phyloP scores from a whole-genome alignment of 2,329 filamentous ascomycete genomes.

The Neopestalotiopsis sp. region DNA sequence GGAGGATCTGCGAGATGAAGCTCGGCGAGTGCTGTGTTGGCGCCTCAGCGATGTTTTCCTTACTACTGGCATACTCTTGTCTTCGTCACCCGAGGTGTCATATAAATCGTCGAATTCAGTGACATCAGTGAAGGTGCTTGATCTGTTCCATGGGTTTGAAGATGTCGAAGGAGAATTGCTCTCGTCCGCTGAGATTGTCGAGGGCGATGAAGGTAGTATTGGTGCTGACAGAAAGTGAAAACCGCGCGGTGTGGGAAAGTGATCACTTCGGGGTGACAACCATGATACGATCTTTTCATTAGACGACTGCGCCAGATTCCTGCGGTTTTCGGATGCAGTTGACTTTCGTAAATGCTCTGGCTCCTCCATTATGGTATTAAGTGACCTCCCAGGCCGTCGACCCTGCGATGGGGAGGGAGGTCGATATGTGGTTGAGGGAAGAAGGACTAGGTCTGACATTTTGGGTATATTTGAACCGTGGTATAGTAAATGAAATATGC shows the following conservation, averaged over 20 bases:
- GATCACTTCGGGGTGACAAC: constrained; percentile 64
- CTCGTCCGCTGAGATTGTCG: constrained; percentile 57
- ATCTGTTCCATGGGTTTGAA: constrained; percentile 67
- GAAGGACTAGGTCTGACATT: constrained; percentile 54
- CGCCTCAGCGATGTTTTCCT: constrained; percentile 44
- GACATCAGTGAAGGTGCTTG: constrained; percentile 66
- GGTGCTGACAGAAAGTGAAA: constrained; percentile 69
- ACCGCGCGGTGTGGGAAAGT: constrained; percentile 77
- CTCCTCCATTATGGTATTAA: constrained; percentile 73
- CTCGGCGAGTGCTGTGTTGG: constrained; percentile 39
- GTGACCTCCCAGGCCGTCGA: constrained; percentile 56
- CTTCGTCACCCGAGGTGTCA: constrained; percentile 82
- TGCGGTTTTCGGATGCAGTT: constrained; percentile 32
- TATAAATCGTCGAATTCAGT: constrained; percentile 88
- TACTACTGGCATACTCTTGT: constrained; percentile 51
- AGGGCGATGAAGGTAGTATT: constrained; percentile 66
- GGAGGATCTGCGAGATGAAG: constrained; percentile 49
- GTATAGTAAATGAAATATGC: constrained; percentile 25
- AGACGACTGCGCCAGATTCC: constrained; percentile 37
- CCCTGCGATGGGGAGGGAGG: constrained; percentile 60
- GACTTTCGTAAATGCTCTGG: constrained; percentile 44
- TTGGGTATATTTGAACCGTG: constrained; percentile 31
- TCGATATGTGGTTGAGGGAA: constrained; percentile 49
- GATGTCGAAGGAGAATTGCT: constrained; percentile 54
- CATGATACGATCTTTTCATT: constrained; percentile 62